These are phyloP conservation scores for Kwoniella sp. DNA, from an alignment of 768 basidiomycete genomes.

Conservation along the genomic window DNA sequence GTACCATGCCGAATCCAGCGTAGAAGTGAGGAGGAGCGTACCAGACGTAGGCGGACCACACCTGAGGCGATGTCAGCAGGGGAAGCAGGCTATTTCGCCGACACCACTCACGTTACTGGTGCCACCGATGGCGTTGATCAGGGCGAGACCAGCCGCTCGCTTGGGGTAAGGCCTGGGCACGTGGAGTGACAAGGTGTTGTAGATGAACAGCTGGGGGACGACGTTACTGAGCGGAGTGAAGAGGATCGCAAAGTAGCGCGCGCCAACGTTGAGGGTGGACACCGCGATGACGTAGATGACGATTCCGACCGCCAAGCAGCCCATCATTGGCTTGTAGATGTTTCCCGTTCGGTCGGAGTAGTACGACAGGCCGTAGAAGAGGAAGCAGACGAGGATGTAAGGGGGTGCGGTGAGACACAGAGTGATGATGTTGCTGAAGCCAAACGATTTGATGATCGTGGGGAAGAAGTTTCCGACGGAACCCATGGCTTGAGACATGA, in stretches of 20 bases:
- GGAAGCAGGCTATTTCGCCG: no score
- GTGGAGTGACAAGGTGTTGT: conserved; percentile 42
- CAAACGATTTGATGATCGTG: conserved; percentile 29
- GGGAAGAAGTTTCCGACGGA: conserved; percentile 23
- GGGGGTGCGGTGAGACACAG: conserved; percentile 31
- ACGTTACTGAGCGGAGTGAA: conserved; percentile 32
- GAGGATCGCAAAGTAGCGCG: conserved; percentile 38
- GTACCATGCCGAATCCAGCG: conserved; percentile 33
- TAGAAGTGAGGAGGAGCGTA: conserved; percentile 29
- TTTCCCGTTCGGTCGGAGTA: conserved; percentile 26
- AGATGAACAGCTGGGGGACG: conserved; percentile 40
- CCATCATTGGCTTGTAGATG: conserved; percentile 31
- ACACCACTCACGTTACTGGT: conserved; percentile 17
- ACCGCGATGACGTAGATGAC: conserved; percentile 37
- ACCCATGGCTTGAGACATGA: conserved; percentile 25
- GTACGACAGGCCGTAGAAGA: conserved; percentile 23
- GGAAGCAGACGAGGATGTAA: conserved; percentile 27
- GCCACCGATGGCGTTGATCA: conserved; percentile 44
- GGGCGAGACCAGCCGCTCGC: conserved; percentile 40
- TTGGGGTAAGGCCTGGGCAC: conserved; percentile 40
- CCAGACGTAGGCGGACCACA: conserved; percentile 35
- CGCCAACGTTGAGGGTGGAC: conserved; percentile 26
- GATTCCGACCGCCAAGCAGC: conserved; percentile 19
- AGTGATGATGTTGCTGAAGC: conserved; percentile 26
- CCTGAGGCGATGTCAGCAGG: no score